Base-by-base conservation (phyloP, 2,329 filamentous ascomycete species). In the Xylaria polymorpha region DNA sequence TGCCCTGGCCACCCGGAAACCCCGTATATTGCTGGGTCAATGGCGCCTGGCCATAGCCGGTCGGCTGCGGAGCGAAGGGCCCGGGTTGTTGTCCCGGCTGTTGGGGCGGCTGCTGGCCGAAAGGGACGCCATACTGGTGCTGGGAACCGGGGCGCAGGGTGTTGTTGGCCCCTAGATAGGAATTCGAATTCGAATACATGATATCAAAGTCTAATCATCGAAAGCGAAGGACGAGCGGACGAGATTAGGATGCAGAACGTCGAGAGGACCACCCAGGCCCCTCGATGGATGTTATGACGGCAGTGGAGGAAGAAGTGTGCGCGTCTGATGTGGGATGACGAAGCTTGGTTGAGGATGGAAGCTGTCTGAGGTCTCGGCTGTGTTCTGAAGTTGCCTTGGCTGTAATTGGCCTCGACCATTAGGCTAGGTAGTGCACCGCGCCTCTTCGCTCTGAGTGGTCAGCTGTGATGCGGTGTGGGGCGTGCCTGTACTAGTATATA, bases 131-230 rank as follows among this genome's bases (percentile, higher is more conserved):
- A 83, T 85, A 87, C 74, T 88, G 85, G 71, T 85, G 89, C 77
- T 87, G 89, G 72, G 85, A 85, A 73, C 88, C 87, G 63, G 92
- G 92, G 69, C 90, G 92, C 80, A 91, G 88, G 84, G 86, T 91
- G 79, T 91, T 93, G 80, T 87, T 88, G 83, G 90, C 92, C 81
- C 94, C 94, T 77, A 97, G 83, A 81, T 91, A 98, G 73, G 92
- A 91, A 85, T 92, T 97, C 74, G 93, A 92, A 80, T 91, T 93
- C 74, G 94, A 96, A 84, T 93, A 98, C 95, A 98, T 98, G 82
- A 56, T 72, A 20, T 62, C 55, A 60, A 51, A 37, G 37, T 67
- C 61, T 53, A 37, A 20, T 67, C 65, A 64, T 66, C 56, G 64
- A 73, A 66, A 22, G 32, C 35, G 35, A 32, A 56, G 32, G 53